phyloP scores from a whole-genome alignment of 768 basidiomycete species.

The Tricholoma matsutake region DNA sequence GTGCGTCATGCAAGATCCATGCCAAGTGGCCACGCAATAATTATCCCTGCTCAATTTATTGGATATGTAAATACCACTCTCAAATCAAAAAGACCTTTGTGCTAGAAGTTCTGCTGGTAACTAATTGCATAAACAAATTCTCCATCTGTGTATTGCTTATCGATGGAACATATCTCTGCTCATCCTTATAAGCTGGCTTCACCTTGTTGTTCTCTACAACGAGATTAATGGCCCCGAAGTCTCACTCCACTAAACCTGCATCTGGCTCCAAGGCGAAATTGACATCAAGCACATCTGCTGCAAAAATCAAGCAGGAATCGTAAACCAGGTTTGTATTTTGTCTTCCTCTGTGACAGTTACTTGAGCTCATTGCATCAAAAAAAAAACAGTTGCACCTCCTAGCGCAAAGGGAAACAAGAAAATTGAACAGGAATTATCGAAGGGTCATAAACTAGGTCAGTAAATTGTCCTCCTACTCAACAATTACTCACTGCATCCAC shows the following conservation, averaged over 20 bases:
- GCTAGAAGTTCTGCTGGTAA: neutral
- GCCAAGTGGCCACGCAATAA: neutral
- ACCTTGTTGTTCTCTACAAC: neutral
- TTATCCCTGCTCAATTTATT: neutral
- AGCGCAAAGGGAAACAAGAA: neutral
- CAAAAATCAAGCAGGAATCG: neutral
- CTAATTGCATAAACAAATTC: neutral
- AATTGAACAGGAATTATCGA: neutral
- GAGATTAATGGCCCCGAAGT: neutral
- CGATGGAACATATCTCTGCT: neutral
- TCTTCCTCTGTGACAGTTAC: neutral
- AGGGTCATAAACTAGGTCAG: neutral
- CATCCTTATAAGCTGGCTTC: neutral
- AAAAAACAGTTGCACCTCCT: neutral
- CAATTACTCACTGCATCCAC: neutral
- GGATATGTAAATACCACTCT: neutral
- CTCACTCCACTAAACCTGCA: neutral
- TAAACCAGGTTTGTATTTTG: neutral
- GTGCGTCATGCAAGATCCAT: neutral
- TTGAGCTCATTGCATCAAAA: neutral
- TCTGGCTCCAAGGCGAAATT: neutral
- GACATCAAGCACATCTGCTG: neutral
- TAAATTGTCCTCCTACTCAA: neutral
- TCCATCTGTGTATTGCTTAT: neutral
- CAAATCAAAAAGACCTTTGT: too few relatives aligned